Percentiles rank a stretch among this genome's conserved stretches.
Conservation (phyloP, 371 early-diverging fungal genomes). For the Mucor indicus region DNA sequence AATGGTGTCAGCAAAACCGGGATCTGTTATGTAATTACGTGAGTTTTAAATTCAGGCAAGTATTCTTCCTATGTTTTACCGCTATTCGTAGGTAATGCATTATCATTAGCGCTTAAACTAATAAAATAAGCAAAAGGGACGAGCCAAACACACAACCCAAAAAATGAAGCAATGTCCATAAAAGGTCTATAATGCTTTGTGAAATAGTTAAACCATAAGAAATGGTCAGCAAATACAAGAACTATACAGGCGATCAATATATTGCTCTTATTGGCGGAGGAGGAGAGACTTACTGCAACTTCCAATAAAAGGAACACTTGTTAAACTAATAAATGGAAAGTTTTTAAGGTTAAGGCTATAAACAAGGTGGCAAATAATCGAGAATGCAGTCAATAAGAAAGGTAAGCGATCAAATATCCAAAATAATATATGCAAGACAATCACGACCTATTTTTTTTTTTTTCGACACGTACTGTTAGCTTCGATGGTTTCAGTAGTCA, state of each 20-base stretch:
- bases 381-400: constrained; percentile 59
- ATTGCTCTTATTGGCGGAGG: not conserved
- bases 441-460: constrained; percentile 42
- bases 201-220: constrained; percentile 86
- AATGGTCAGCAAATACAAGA: constrained; percentile 79
- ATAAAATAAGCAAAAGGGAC: constrained; percentile 86
- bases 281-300: constrained; percentile 62
- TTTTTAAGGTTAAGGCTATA: constrained; percentile 68
- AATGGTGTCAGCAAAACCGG: constrained; percentile 11
- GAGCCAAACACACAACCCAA: constrained; percentile 84
- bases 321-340: constrained; percentile 71
- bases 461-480: not conserved
- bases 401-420: constrained; percentile 71
- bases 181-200: constrained; percentile 63
- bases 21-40: constrained; percentile 1
- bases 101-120: constrained; percentile 82
- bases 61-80: too few relatives aligned
- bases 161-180: constrained; percentile 81
- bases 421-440: constrained; percentile 61
- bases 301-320: constrained; percentile 60
- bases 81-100: constrained; percentile 75
- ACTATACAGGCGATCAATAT: constrained; percentile 34
- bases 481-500: not conserved
- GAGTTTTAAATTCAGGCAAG: too few relatives aligned
- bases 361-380: constrained; percentile 65